Evolutionary conservation across 129 eudicot species (phyloP), one percentile per base, ranked within the genome.

Genomic region (Chrysanthemum makinoi): DNA sequence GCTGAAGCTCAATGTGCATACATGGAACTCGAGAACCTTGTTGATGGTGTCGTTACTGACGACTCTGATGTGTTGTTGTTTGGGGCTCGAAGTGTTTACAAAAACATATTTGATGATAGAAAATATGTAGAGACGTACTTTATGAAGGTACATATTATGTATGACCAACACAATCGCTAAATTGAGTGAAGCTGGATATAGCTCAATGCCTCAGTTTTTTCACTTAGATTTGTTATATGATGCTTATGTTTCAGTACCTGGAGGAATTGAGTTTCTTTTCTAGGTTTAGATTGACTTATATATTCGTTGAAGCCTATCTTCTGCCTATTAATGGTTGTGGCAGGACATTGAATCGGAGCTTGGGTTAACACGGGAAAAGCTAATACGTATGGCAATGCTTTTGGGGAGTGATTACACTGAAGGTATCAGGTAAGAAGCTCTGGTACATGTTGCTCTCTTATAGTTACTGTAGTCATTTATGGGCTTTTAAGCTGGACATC

Each of bases 1-100:
- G 98, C 98, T 72, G 98, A 94, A 89, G 98, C 98, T 69, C 98
- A 94, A 79, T 93, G 98, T 80, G 98, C 98, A 16, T 93, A 74
- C 75, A 87, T 93, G 98, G 98, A 93, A 85, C 84, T 87, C 56
- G 83, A 80, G 53, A 83, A 89, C 72, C 92, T 89, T 83, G 98
- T 93, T 65, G 98, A 93, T 79, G 98, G 98, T 73, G 98, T 93
- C 48, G 92, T 93, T 46, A 93, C 98, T 68, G 98, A 93, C 66
- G 98, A 93, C 77, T 93, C 98, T 78, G 98, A 93, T 79, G 96
- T 86, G 64, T 81, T 93, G 75, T 71, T 93, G 79, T 93, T 93
- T 85, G 98, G 98, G 44, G 95, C 98, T 17, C 86, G 86, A 55
- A 89, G 86, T 80, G 98, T 93, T 28, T 87, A 83, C 87, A 93